Evolutionary conservation across 2,329 filamentous ascomycete species (phyloP), one percentile per base, ranked within the genome.

Genomic region (Xenosphaeropsis pyriputrescens): DNA sequence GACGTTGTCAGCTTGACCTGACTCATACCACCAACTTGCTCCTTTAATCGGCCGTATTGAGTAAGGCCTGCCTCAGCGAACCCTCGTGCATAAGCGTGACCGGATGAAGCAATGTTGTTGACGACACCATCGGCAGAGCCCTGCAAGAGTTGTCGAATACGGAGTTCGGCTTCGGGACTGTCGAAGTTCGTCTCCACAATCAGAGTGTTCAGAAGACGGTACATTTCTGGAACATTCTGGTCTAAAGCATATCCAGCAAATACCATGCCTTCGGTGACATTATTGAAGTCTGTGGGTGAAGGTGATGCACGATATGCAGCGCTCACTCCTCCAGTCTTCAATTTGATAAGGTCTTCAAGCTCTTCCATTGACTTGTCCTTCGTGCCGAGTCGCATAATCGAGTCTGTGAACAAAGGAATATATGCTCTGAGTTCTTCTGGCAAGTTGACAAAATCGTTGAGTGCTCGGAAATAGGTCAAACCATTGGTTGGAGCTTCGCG

Each of bases 401-500:
- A 79, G 53, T 94, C 88, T 12, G 84, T 86, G 54, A 96, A 96
- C 0, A 98, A 64, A 1, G 91, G 91, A 35, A 96, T 72, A 41
- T 96, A 66, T 48, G 84, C 68, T 37, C 91, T 74, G 37, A 96
- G 68, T 44, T 95, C 85, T 43, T 89, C 79, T 0, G 89, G 85
- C 12, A 98, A 63, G 43, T 81, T 75, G 33, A 84, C 70, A 39
- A 96, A 67, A 0, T 73, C 69, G 54, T 93, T 86, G 56, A 96
- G 73, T 3, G 85, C 86, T 41, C 88, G 79, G 64, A 98, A 94
- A 56, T 98, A 98, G 1, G 89, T 96, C 41, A 98, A 63, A 0
- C 91, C 91, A 50, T 98, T 98, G 0, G 91, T 98, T 2, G 85
- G 83, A 6, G 88, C 85, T 57, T 93, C 85, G 36, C 81, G 79